These are phyloP conservation scores for Circinella umbellata DNA, from an alignment of 371 early-diverging fungal genomes.

Conservation along the genomic window DNA sequence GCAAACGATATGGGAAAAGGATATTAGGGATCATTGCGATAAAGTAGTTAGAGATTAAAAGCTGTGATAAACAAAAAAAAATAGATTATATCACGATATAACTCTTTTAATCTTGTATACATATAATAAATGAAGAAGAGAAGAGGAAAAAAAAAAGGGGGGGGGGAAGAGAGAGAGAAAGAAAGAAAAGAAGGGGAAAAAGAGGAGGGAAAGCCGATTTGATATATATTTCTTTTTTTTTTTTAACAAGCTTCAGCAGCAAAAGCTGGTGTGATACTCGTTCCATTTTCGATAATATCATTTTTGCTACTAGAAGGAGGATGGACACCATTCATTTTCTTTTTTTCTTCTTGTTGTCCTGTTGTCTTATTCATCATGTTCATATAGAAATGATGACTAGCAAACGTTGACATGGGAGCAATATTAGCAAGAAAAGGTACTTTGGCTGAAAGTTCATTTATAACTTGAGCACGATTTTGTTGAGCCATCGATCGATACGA, in stretches of 20 bases:
- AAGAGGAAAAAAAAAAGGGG: too few relatives aligned
- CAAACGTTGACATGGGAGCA: constrained; percentile 14
- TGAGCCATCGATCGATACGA: constrained; percentile 10
- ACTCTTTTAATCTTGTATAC: too few relatives aligned
- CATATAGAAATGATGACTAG: constrained; percentile 5
- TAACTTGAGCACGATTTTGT: constrained; percentile 13
- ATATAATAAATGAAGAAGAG: too few relatives aligned
- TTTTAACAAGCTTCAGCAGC: background rate
- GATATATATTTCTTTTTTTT: background rate
- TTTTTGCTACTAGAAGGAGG: background rate
- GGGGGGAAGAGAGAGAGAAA: too few relatives aligned
- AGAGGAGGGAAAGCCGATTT: too few relatives aligned
- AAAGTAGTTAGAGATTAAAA: too few relatives aligned
- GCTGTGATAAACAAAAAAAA: too few relatives aligned
- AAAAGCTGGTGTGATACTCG: background rate
- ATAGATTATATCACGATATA: too few relatives aligned
- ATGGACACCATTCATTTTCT: background rate
- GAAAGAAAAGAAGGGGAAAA: too few relatives aligned
- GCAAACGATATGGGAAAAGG: too few relatives aligned
- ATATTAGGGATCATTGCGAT: too few relatives aligned
- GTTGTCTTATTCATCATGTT: background rate
- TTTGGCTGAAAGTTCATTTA: constrained; percentile 14
- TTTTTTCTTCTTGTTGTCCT: background rate
- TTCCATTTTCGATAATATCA: background rate
- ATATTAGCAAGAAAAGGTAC: constrained; percentile 9